Evolutionary conservation across 371 early-diverging fungal species (phyloP), one percentile per base, ranked within the genome.

Genomic region (Mortierella sp.): DNA sequence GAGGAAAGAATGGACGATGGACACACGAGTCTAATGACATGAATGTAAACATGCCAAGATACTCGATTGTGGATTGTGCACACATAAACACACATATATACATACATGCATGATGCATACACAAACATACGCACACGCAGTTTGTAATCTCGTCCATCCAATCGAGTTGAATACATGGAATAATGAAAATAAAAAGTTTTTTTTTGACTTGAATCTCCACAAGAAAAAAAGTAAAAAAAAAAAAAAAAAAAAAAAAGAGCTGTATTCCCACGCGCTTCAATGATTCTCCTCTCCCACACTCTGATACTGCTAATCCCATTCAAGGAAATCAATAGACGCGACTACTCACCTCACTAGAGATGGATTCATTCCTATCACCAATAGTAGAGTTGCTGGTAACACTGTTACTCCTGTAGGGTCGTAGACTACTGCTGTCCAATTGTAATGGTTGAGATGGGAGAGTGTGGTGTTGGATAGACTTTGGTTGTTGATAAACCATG

Each of bases 401-500:
- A 47, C 55, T 65, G 51, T 65, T 65, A 39, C 47, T 69, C 8
- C 61, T 58, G 30, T 68, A 57, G 12, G 35, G 75, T 3, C 39
- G 64, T 52, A 69, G 64, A 35, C 43, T 69, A n/a, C n/a, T 26
- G n/a, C 66, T 72, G 30, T 39, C 64, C 16, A 73, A 28, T 30
- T 76, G 67, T 8, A 76, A 26, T 0, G 77, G 77, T 14, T 75
- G 76, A 2, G 76, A 59, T 14, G 77, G 68, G 6, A 77, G 58
- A 22, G 72, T 64, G 37, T 77, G 73, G 55, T 77, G 78, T 62
- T 77, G 73, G 0, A 77, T 60, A 16, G 73, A 72, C 37, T 69
- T 77, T 52, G 78, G 78, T 40, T 77, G 78, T 22, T 72, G 78
- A 40, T 77, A 77, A 3, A 77, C 73, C 62, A 68, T 62, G 43